Percentiles rank a stretch among this genome's conserved stretches.
phyloP scores from a whole-genome alignment of 2,329 filamentous ascomycete genomes.

The Beauveria bassiana region DNA sequence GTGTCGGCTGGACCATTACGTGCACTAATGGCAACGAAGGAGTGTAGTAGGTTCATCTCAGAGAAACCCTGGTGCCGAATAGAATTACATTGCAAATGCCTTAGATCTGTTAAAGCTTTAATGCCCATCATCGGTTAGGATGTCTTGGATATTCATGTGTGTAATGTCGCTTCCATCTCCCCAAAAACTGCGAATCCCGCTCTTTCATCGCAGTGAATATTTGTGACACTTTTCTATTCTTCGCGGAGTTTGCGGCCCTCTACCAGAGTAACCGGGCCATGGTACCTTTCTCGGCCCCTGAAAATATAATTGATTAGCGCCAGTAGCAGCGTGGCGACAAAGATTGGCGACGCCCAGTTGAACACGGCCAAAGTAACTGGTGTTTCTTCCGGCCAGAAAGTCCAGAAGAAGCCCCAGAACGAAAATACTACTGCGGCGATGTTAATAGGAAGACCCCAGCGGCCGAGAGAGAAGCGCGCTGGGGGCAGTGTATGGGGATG shows the following conservation, averaged over 20 bases:
- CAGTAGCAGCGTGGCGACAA: constrained; percentile 4
- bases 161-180: too few relatives aligned
- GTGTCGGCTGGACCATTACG: too few relatives aligned
- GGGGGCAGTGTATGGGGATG: constrained; percentile 13
- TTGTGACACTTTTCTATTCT: not conserved
- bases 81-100: too few relatives aligned
- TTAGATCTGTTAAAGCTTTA: too few relatives aligned
- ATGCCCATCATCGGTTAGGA: too few relatives aligned
- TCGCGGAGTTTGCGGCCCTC: constrained; percentile 7
- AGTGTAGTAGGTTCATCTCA: too few relatives aligned
- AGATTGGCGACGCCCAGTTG: constrained; percentile 14
- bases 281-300: constrained; percentile 6
- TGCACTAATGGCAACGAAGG: too few relatives aligned
- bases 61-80: too few relatives aligned
- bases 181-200: too few relatives aligned
- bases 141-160: too few relatives aligned
- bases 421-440: constrained; percentile 5
- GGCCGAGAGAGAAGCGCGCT: constrained; percentile 14
- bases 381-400: constrained; percentile 13
- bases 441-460: constrained; percentile 13
- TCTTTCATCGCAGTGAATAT: too few relatives aligned
- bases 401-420: constrained; percentile 15
- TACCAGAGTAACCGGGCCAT: constrained; percentile 12
- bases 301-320: constrained; percentile 11
- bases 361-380: constrained; percentile 11